These are phyloP conservation scores for Parachaetomium inaequale DNA, from an alignment of 495 filamentous ascomycete species.

Conservation along the genomic window DNA sequence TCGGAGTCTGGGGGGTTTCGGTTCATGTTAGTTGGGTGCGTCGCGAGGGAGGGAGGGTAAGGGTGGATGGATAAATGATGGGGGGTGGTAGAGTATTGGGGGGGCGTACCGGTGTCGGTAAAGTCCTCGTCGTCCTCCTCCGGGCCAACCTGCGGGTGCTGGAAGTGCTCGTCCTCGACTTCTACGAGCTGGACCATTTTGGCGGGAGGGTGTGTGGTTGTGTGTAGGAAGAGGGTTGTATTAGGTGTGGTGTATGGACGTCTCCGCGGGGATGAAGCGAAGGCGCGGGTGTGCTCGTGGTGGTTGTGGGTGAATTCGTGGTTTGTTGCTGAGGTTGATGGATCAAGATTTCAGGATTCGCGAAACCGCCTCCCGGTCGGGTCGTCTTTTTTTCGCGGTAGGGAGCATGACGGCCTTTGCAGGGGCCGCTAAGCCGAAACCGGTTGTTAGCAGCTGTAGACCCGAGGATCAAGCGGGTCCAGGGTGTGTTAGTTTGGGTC, in stretches of 20 bases:
- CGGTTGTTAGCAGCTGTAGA: neutral
- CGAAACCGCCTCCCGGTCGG: slow-evolving; percentile 9
- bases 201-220: slow-evolving; percentile 30
- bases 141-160: slow-evolving; percentile 63
- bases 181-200: slow-evolving; percentile 96
- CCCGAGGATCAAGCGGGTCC: slow-evolving; percentile 16
- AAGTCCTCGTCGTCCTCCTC: slow-evolving; percentile 83
- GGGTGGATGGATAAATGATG: neutral
- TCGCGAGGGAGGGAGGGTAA: neutral
- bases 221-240: neutral
- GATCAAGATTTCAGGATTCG: slow-evolving; percentile 13
- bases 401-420: slow-evolving; percentile 12
- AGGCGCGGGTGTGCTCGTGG: neutral
- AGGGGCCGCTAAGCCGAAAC: slow-evolving; percentile 9
- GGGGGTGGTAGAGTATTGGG: neutral
- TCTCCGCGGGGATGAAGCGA: neutral
- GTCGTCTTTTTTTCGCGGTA: slow-evolving; percentile 17
- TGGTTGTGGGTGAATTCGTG: slow-evolving; percentile 3
- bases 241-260: neutral
- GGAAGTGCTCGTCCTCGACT: slow-evolving; percentile 93
- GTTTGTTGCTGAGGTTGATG: slow-evolving; percentile 3
- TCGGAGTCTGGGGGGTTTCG: slow-evolving; percentile 54
- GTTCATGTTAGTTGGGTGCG: neutral
- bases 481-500: slow-evolving; percentile 6
- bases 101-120: slow-evolving; percentile 74